Conservation (phyloP, 2,329 filamentous ascomycete species). For the Lachnellula occidentalis region DNA sequence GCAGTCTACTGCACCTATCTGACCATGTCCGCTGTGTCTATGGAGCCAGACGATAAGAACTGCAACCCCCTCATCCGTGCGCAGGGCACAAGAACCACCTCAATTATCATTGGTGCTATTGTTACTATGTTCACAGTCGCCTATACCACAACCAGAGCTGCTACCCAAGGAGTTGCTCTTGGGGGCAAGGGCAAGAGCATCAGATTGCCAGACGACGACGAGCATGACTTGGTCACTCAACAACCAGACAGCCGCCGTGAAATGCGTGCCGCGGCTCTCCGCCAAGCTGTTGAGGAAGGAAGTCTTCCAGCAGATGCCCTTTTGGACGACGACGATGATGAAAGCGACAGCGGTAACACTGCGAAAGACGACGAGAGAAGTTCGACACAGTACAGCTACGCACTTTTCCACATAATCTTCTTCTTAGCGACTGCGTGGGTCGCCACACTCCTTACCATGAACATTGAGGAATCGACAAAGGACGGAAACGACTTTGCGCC, state of each 20-base stretch:
- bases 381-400: conserved; percentile 92
- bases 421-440: conserved; percentile 96
- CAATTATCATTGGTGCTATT: conserved; percentile 85
- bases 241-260: conserved; percentile 75
- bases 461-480: conserved; percentile 59
- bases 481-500: conserved; percentile 78
- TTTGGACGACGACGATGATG: conserved; percentile 63
- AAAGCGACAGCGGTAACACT: conserved; percentile 52
- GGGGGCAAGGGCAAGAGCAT: conserved; percentile 58
- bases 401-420: conserved; percentile 96
- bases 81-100: conserved; percentile 81
- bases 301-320: conserved; percentile 87
- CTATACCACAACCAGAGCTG: conserved; percentile 94
- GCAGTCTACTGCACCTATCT: conserved; percentile 98
- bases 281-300: conserved; percentile 86
- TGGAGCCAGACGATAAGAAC: conserved; percentile 91
- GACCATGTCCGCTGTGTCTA: conserved; percentile 95
- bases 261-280: conserved; percentile 88
- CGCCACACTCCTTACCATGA: conserved; percentile 80
- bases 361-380: conserved; percentile 82
- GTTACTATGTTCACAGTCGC: conserved; percentile 96
- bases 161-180: conserved; percentile 79
- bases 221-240: conserved; percentile 82
- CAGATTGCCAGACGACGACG: conserved; percentile 63
- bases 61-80: conserved; percentile 91